phyloP scores from a whole-genome alignment of 257 asterid species.

The Scutellaria minor region DNA sequence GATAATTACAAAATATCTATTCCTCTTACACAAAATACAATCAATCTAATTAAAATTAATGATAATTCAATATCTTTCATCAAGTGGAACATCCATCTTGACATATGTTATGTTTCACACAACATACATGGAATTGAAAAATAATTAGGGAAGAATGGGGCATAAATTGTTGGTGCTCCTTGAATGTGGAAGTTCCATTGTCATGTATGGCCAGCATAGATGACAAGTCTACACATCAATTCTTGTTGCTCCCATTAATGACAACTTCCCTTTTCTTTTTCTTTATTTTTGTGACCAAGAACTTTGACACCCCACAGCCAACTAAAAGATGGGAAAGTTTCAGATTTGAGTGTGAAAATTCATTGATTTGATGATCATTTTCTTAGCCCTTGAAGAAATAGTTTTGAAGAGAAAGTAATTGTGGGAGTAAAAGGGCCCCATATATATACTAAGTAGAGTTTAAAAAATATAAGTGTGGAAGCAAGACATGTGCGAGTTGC shows the following conservation, averaged over 20 bases:
- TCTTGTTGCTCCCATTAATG: conserved; percentile 28
- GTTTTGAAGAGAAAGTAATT: neutral
- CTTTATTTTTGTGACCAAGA: neutral
- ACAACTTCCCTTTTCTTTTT: neutral
- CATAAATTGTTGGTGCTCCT: neutral
- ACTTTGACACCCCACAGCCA: conserved; percentile 7
- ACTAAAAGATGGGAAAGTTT: neutral
- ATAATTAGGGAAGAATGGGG: neutral
- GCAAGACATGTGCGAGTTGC: conserved; percentile 56
- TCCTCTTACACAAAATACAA: too few species aligned
- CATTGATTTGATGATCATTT: conserved; percentile 2
- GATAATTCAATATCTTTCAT: too few species aligned
- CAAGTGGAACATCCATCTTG: neutral
- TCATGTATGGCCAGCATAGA: neutral
- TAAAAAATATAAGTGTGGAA: neutral
- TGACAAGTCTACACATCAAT: neutral
- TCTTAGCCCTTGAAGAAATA: neutral
- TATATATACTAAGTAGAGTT: neutral
- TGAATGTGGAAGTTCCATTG: conserved; percentile 10
- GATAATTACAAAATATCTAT: too few species aligned
- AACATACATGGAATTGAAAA: neutral
- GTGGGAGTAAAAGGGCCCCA: conserved; percentile 27
- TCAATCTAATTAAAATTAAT: too few species aligned
- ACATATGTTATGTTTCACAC: neutral
- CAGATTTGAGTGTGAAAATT: conserved; percentile 20